These are phyloP conservation scores for Saccharomyces hybrid DNA, from an alignment of 1,139 yeast species.

Conservation along the genomic window DNA sequence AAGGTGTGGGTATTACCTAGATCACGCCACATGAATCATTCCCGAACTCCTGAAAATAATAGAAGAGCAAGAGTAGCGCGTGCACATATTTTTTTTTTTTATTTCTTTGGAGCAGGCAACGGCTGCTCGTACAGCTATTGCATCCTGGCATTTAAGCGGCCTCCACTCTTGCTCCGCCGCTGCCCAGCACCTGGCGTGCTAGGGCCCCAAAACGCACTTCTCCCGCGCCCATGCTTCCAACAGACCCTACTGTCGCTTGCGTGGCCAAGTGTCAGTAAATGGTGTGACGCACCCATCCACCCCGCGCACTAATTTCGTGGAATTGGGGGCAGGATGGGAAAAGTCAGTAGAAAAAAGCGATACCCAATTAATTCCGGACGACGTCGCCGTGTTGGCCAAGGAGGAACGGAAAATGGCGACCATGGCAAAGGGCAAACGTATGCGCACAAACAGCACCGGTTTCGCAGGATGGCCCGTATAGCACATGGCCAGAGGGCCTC, in stretches of 20 bases:
- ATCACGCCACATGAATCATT: too few relatives aligned
- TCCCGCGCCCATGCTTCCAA: neutral
- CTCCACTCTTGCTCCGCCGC: too few relatives aligned
- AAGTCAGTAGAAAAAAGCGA: neutral
- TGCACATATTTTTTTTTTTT: too few relatives aligned
- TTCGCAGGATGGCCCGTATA: neutral
- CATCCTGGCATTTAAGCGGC: too few relatives aligned
- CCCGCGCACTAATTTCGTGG: neutral
- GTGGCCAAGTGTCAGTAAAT: neutral
- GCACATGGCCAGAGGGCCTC: neutral
- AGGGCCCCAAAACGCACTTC: too few relatives aligned
- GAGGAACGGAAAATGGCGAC: neutral
- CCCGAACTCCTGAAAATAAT: too few relatives aligned
- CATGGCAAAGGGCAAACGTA: neutral
- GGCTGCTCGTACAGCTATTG: too few relatives aligned
- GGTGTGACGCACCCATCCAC: neutral
- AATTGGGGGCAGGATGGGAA: neutral
- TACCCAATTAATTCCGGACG: neutral
- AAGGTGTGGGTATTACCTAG: too few relatives aligned
- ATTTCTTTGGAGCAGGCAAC: too few relatives aligned
- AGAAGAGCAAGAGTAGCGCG: too few relatives aligned
- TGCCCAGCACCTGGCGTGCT: neutral
- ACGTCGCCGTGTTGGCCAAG: neutral
- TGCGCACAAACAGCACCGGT: neutral
- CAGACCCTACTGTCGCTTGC: neutral